A percentile compares a stretch with the other conserved stretches of the same genome.
phyloP scores from a whole-genome alignment of 371 early-diverging fungal genomes.

The Capniomyces stellatus region DNA sequence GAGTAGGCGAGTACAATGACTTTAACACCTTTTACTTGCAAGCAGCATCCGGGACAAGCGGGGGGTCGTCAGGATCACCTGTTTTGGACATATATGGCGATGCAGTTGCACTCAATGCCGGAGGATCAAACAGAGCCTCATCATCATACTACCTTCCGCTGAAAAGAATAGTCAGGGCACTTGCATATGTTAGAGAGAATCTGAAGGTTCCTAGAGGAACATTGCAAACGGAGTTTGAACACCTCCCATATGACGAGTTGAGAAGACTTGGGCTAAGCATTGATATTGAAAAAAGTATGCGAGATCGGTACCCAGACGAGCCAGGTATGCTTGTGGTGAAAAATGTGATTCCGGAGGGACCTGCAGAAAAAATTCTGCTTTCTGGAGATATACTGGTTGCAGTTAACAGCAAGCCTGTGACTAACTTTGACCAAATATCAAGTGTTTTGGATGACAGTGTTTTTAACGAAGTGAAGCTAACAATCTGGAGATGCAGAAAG shows the following conservation, averaged over 20 bases:
- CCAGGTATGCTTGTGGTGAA: constrained; percentile 79
- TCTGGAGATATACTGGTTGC: constrained; percentile 76
- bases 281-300: constrained; percentile 49
- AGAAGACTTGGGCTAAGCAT: constrained; percentile 48
- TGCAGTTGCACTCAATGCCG: constrained; percentile 87
- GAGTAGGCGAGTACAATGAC: constrained; percentile 48
- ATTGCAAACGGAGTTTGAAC: constrained; percentile 69
- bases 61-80: constrained; percentile 73
- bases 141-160: constrained; percentile 87
- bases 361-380: constrained; percentile 47
- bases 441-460: constrained; percentile 44
- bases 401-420: constrained; percentile 56
- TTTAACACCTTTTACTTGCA: constrained; percentile 70
- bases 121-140: constrained; percentile 62
- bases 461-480: constrained; percentile 30
- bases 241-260: constrained; percentile 40
- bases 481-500: constrained; percentile 49
- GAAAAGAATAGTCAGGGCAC: constrained; percentile 61
- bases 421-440: constrained; percentile 53
- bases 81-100: constrained; percentile 84
- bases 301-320: constrained; percentile 46
- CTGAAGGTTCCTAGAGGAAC: constrained; percentile 68
- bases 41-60: constrained; percentile 51
- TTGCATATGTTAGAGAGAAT: constrained; percentile 46
- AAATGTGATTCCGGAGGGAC: constrained; percentile 70